Base-by-base conservation (phyloP, 306 rosid species). In the Vicia sativa region DNA sequence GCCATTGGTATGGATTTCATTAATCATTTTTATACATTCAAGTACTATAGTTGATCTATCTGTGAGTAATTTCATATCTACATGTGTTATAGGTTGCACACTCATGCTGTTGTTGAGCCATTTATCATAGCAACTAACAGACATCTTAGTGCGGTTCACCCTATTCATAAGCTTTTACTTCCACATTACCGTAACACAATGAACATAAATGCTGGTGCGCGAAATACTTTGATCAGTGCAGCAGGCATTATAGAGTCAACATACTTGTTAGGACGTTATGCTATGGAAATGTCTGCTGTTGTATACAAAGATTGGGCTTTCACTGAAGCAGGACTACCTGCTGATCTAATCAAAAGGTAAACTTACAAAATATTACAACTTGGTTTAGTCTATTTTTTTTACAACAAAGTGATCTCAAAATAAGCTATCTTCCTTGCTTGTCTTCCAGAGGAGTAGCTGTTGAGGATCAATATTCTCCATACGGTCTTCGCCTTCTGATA, bases 91-190 rank as follows among this genome's bases (percentile, higher is more conserved):
- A 87, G 92, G 92, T 62, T 90, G 66, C 74, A 87, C 48, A 90
- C 96, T 63, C 96, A 90, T 43, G 89, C 89, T 15, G 84, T 65
- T 52, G 82, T 87, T 67, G 96, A 89, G 68, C 96, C 96, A 42
- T 85, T 79, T 34, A 13, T 79, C 56, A 79, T 79, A 14, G 80
- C 77, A 41, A 79, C 83, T 25, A 74, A 75, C 13, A 79, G 79
- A 21, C 67, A 79, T 9, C 80, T 74, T 7, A 79, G 80, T 74
- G 80, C 65, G 35, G 74, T 79, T 71, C 83, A 79, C 14, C 83
- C 80, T 6, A 25, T 79, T 42, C 14, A 79, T 15, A 79, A 79
- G 11, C 77, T 79, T 21, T 29, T 79, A 5, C 69, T 48, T 59
- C 80, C 83, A 43, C 83, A 79, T 42, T 74, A 69, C n/a, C 80